Evolutionary conservation across 495 filamentous ascomycete species (phyloP).

Genomic region (Cercophora samala): DNA sequence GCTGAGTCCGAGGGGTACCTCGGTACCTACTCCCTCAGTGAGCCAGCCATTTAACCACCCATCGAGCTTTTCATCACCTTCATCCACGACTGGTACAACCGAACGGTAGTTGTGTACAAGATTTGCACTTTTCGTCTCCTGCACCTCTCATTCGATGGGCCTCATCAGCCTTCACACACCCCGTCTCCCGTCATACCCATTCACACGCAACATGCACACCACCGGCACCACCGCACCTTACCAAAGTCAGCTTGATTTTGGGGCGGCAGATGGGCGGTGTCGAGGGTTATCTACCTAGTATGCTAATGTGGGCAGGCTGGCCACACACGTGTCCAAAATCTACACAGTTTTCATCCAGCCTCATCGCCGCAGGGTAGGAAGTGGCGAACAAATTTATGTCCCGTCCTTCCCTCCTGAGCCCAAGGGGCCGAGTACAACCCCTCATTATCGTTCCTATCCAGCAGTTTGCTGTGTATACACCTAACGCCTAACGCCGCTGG

Average conservation of each 20-base stretch:
- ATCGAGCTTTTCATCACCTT: neutral
- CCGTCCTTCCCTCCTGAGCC: neutral
- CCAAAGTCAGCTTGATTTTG: neutral
- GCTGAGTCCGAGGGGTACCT: neutral
- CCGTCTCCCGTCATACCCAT: neutral
- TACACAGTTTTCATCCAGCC: neutral
- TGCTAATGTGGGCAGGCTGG: neutral
- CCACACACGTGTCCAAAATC: neutral
- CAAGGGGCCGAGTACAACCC: neutral
- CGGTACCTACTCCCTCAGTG: neutral
- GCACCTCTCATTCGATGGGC: neutral
- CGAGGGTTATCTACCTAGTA: neutral
- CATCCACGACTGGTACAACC: neutral
- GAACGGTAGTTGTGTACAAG: neutral
- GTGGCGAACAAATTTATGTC: neutral
- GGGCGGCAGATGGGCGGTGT: conserved; percentile 5
- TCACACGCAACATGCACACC: conserved; percentile 1
- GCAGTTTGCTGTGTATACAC: neutral
- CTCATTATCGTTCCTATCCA: neutral
- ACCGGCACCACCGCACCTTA: neutral
- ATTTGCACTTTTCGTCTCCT: neutral
- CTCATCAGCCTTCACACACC: neutral
- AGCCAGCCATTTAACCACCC: too few relatives aligned
- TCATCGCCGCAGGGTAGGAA: neutral
- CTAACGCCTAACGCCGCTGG: neutral